Conservation (phyloP, 2,329 filamentous ascomycete genomes). For the Alternaria consortialis region DNA sequence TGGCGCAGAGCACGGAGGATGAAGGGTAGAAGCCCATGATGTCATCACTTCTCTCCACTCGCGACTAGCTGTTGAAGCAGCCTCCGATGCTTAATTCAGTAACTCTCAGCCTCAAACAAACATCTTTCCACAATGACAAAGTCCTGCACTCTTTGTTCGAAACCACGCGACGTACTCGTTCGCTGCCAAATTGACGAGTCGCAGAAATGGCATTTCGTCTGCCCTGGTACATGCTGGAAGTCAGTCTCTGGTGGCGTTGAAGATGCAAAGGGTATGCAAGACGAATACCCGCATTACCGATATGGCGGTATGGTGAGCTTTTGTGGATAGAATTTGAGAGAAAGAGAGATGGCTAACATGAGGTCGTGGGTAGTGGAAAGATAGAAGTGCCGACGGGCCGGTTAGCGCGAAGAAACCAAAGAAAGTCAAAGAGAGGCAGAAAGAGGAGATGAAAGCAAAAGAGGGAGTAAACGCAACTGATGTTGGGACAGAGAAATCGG, state of each 20-base stretch:
- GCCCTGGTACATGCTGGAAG: slow-evolving; percentile 55
- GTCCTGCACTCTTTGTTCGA: slow-evolving; percentile 53
- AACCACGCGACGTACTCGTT: slow-evolving; percentile 51
- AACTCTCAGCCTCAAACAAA: background rate
- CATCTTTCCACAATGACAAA: slow-evolving; percentile 37
- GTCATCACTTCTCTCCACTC: slow-evolving; percentile 13
- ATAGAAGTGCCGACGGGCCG: slow-evolving; percentile 51
- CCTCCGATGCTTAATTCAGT: background rate
- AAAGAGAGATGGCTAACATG: slow-evolving; percentile 1
- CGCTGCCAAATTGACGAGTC: slow-evolving; percentile 56
- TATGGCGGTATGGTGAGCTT: slow-evolving; percentile 50
- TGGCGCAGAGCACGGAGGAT: background rate
- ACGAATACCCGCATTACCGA: slow-evolving; percentile 29
- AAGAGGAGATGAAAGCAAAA: slow-evolving; percentile 16
- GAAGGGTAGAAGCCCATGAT: slow-evolving; percentile 13
- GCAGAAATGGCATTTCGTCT: slow-evolving; percentile 56
- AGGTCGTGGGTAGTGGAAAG: slow-evolving; percentile 51
- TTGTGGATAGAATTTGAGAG: slow-evolving; percentile 25
- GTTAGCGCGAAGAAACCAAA: slow-evolving; percentile 55
- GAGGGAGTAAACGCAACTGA: background rate
- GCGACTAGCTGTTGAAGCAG: background rate
- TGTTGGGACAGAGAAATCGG: background rate
- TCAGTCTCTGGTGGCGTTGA: slow-evolving; percentile 55
- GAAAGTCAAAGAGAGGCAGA: slow-evolving; percentile 50
- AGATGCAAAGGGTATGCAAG: slow-evolving; percentile 45